Base-by-base conservation (phyloP, 805 yeast genomes). In the Starmerella sp. region DNA sequence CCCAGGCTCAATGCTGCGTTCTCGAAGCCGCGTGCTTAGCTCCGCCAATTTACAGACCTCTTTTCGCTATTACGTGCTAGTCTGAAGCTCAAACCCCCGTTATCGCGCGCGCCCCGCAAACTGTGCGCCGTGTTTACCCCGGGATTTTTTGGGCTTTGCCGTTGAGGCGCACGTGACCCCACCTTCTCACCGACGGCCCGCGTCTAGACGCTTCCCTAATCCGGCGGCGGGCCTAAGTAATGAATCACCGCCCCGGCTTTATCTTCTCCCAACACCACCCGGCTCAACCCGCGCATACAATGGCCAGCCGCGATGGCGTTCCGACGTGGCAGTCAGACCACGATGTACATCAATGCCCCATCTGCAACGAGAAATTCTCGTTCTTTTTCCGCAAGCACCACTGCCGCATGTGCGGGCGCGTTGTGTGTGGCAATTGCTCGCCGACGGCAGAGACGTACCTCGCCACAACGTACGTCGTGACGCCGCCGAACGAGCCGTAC, bases 371-470 rank as follows among this genome's bases (percentile, higher is more conserved):
- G 0, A 53, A 60, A 41, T 87, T 81, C 69, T 73, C 82, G 2
- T 68, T 86, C 54, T 81, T 84, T 67, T 77, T 73, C 65, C 75
- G 96, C 55, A 76, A 89, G 54, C 96, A 87, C 69, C 96, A 87
- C 67, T 87, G 96, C 67, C 68, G 75, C 13, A 69, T 70, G 55
- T 87, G 96, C 70, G 96, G 96, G 3, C 73, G 80, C 36, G 83
- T 88, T 0, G 86, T 83, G 15, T 87, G 96, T 68, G 83, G 80
- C 34, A 63, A 66, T 41, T 87, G 96, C 63, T 81, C 91, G 6
- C 65, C 71, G 8, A 73, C 77, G 28, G 67, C 69, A 43, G 73
- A 79, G 6, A 71, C 74, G 36, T 84, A 82, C 65, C 73, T 81
- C 46, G 79, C 85, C 10, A 75, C 78, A 43, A 78, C 85, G 0